Evolutionary conservation across 805 yeast species (phyloP).

Genomic region (Saccharomycopsis capsularis): DNA sequence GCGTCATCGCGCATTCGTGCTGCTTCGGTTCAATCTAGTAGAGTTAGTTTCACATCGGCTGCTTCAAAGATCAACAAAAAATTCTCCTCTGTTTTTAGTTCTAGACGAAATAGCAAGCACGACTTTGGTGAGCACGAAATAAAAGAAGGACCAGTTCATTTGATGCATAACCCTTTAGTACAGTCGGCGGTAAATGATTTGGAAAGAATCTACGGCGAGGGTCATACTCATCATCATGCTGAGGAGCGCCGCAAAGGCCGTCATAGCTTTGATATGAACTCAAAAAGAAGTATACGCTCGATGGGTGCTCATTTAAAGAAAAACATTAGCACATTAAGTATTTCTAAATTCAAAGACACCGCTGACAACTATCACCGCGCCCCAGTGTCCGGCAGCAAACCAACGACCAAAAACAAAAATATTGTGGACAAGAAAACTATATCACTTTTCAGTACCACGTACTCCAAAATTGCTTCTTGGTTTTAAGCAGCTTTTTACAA

Average conservation of each 20-base stretch:
- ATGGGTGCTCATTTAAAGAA: not conserved
- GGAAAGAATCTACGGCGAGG: slow-evolving; percentile 2
- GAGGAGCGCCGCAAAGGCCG: not conserved
- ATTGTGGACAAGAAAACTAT: not conserved
- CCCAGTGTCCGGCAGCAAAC: not conserved
- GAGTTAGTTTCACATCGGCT: slow-evolving; percentile 7
- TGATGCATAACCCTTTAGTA: slow-evolving; percentile 6
- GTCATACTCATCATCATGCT: not conserved
- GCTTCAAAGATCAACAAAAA: not conserved
- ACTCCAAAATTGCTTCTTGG: not conserved
- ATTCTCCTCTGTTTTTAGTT: not conserved
- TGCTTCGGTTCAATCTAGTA: slow-evolving; percentile 6
- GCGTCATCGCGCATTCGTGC: too few species aligned
- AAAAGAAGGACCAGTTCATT: not conserved
- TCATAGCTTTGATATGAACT: too few species aligned
- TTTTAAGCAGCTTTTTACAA: too few species aligned
- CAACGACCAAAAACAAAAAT: not conserved
- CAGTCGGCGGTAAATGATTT: slow-evolving; percentile 1
- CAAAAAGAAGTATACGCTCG: not conserved
- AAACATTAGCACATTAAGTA: not conserved
- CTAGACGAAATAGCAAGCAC: not conserved
- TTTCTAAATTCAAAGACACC: not conserved
- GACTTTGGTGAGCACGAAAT: not conserved
- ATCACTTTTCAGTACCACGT: not conserved
- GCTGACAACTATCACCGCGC: not conserved